A percentile compares a stretch with the other conserved stretches of the same genome.
Conservation (phyloP, 2,329 filamentous ascomycete genomes). For the Metarhizium brunneum region DNA sequence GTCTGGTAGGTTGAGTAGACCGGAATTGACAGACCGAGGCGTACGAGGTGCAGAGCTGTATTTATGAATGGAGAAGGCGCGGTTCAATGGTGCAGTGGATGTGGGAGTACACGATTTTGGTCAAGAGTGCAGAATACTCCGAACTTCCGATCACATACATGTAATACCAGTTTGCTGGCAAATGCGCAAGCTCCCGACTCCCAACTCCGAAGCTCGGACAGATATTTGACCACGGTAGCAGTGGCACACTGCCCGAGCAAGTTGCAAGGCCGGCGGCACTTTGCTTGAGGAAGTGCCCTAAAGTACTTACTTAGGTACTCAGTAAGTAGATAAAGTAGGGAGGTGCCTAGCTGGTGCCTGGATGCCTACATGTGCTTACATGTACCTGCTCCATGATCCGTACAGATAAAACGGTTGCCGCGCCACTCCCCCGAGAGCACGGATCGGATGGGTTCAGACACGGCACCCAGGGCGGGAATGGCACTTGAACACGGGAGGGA, state of each 20-base stretch:
- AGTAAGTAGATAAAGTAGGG: too few relatives aligned
- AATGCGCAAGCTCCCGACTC: too few relatives aligned
- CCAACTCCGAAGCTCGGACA: too few relatives aligned
- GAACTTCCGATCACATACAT: too few relatives aligned
- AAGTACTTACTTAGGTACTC: too few relatives aligned
- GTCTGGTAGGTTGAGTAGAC: background rate
- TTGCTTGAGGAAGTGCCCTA: too few relatives aligned
- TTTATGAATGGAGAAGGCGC: background rate
- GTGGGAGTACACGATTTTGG: background rate
- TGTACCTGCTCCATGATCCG: background rate
- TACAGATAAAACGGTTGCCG: background rate
- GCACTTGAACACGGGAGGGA: background rate
- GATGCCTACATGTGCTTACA: too few relatives aligned
- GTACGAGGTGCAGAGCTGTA: background rate
- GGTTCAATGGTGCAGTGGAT: background rate
- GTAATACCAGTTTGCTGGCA: too few relatives aligned
- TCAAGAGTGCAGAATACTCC: background rate
- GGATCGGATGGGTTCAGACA: background rate
- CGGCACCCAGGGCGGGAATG: background rate
- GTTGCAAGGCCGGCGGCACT: too few relatives aligned
- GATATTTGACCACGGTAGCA: too few relatives aligned
- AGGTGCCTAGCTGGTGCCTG: too few relatives aligned
- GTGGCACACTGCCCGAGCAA: too few relatives aligned
- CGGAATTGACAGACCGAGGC: background rate
- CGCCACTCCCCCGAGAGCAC: background rate